Evolutionary conservation across 2,329 filamentous ascomycete genomes (phyloP).

Genomic region (Botrytis hyacinthi): DNA sequence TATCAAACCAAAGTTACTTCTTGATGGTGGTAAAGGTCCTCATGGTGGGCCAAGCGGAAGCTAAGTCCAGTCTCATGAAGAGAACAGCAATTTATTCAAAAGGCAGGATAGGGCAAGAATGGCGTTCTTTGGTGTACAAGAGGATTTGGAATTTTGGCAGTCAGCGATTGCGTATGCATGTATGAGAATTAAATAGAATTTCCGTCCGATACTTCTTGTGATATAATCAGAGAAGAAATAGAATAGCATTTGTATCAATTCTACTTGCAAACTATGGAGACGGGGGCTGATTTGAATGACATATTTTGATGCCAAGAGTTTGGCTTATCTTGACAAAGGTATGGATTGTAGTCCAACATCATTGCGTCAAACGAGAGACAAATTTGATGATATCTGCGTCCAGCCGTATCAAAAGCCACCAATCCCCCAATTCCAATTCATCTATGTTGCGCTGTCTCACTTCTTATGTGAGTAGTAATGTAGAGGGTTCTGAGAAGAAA

Average conservation of each 20-base stretch:
- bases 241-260: background rate
- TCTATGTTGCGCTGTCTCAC: background rate
- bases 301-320: background rate
- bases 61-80: background rate
- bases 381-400: background rate
- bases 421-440: background rate
- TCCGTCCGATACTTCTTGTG: background rate
- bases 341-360: background rate
- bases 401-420: background rate
- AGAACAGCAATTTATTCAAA: constrained; percentile 10
- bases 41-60: constrained; percentile 31
- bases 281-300: background rate
- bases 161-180: background rate
- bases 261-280: background rate
- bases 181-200: constrained; percentile 7
- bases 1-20: constrained; percentile 84
- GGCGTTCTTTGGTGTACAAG: constrained; percentile 20
- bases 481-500: too few relatives aligned
- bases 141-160: constrained; percentile 6
- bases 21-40: constrained; percentile 59
- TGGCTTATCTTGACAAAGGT: background rate
- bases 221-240: background rate
- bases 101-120: constrained; percentile 16
- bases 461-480: too few relatives aligned
- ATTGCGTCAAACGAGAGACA: background rate